Base-by-base conservation (phyloP, 768 basidiomycete species). In the Mycena filopes region DNA sequence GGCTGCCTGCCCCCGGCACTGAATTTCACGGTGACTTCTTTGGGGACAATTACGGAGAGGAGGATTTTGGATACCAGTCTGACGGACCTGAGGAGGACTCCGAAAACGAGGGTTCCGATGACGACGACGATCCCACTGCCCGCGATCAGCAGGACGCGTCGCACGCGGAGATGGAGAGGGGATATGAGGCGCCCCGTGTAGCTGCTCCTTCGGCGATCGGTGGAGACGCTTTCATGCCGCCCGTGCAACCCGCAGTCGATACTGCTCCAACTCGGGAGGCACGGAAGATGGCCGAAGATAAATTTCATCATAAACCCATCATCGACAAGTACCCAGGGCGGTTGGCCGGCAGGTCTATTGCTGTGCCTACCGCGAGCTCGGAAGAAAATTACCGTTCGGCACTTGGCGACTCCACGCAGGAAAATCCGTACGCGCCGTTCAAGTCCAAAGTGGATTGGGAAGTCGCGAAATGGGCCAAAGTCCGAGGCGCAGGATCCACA, bases 391-490 rank as follows among this genome's bases (percentile, higher is more conserved):
- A 53, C n/a, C 9, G 38, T 10, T 53, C 33, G 12, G 21, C 41
- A 40, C 20, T 66, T n/a, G 61, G 43, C 1, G 40, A 47, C 25
- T 40, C 33, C 18, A 23, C 51, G 10, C 12, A 43, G 4, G 26
- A 48, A 3, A 76, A 73, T 57, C 55, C 25, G 1, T 75, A 60
- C 48, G 75, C 77, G 11, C 36, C 36, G 4, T 36, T 36, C 36
- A 36, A 36, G 36, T 36, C 36, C 10, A 36, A 36, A 36, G 26
- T 79, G 4, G 79, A 82, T 33, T 83, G 79, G 80, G 78, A 79
- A 58, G 23, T 82, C 28, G 80, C 76, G 2, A 45, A 63, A 20
- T 82, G 82, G 81, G 80, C 78, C 1, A 82, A 82, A 61, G 60
- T 77, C 1, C 67, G 71, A 0, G 80, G 79, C 0, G 36, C 75